Conservation (phyloP, 768 basidiomycete species). For the Suillus americanus region DNA sequence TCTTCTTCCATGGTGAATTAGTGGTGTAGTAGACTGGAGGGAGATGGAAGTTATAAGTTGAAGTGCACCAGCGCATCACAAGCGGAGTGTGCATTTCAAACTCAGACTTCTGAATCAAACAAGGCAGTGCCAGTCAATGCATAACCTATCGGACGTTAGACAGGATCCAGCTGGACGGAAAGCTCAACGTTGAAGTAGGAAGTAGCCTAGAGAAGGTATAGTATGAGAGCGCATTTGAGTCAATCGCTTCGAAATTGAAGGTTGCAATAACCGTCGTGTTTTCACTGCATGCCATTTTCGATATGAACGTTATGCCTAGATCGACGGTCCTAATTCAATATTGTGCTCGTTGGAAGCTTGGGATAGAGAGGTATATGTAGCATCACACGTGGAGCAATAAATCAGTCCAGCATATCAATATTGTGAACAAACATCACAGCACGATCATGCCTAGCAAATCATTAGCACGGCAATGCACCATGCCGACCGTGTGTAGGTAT, state of each 20-base stretch:
- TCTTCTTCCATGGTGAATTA: constrained; percentile 58
- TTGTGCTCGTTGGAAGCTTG: not conserved
- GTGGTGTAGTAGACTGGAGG: constrained; percentile 21
- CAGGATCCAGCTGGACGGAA: not conserved
- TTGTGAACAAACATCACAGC: not conserved
- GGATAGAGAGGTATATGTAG: not conserved
- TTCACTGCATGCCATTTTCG: not conserved
- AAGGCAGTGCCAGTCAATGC: not conserved
- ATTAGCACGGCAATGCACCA: constrained; percentile 13
- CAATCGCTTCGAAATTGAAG: not conserved
- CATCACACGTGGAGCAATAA: not conserved
- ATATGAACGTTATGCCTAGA: not conserved
- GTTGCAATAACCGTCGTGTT: not conserved
- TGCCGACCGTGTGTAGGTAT: constrained; percentile 23
- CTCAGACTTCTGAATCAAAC: not conserved
- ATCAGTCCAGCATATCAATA: not conserved
- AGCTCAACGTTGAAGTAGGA: not conserved
- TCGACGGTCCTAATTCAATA: not conserved
- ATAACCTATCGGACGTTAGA: not conserved
- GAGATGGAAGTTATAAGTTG: constrained; percentile 14
- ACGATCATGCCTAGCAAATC: not conserved
- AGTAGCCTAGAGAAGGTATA: not conserved
- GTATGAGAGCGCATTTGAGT: not conserved
- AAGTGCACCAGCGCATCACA: not conserved
- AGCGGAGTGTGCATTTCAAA: constrained; percentile 4